These are phyloP conservation scores for Aciculoconidium aculeatum DNA, from an alignment of 805 yeast genomes.

Conservation along the genomic window DNA sequence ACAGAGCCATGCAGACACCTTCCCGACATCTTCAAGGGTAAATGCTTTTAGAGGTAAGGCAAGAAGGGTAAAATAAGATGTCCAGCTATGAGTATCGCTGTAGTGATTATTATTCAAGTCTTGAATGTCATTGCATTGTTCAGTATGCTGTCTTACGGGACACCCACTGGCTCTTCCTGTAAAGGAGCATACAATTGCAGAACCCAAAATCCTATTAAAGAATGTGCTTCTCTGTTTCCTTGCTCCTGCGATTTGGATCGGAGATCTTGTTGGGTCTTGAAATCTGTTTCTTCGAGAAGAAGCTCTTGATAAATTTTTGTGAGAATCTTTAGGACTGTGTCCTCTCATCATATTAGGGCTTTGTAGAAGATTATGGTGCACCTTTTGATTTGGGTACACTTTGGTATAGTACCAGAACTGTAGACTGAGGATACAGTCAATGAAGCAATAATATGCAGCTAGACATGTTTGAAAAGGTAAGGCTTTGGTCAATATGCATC, in stretches of 20 bases:
- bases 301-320: constrained; percentile 6
- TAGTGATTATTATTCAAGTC: no score
- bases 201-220: constrained; percentile 11
- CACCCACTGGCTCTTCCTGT: constrained; percentile 8
- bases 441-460: constrained; percentile 66
- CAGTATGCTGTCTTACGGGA: no score
- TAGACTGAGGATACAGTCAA: constrained; percentile 59
- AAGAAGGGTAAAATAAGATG: not conserved
- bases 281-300: constrained; percentile 17
- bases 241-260: constrained; percentile 9
- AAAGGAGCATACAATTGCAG: constrained; percentile 10
- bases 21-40: constrained; percentile 16
- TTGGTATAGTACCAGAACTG: constrained; percentile 71
- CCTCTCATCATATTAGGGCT: constrained; percentile 32
- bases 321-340: constrained; percentile 8
- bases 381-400: constrained; percentile 35
- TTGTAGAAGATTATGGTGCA: constrained; percentile 32
- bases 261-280: constrained; percentile 5
- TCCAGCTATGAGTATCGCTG: no score
- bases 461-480: constrained; percentile 73
- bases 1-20: constrained; percentile 29
- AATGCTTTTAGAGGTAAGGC: no score
- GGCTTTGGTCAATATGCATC: constrained; percentile 73
- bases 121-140: no score
- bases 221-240: constrained; percentile 5